These are phyloP conservation scores for Secale cereale DNA, from an alignment of 176 grass and related monocot species.

Conservation along the genomic window DNA sequence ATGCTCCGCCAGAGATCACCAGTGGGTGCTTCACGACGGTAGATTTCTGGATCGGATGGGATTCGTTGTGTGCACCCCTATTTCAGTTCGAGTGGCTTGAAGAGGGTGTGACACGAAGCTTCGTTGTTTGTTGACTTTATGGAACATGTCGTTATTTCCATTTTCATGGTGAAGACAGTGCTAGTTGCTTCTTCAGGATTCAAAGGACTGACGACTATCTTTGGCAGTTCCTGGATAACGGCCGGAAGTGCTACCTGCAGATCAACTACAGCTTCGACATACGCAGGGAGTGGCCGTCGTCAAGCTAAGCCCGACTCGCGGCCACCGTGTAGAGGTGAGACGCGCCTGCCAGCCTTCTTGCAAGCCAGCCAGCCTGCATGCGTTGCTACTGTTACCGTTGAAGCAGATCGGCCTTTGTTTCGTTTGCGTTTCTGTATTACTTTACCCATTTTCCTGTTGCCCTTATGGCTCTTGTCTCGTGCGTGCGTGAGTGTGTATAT, in stretches of 20 bases:
- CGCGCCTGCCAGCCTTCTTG: neutral
- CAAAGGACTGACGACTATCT: neutral
- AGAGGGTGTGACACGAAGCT: too few species aligned
- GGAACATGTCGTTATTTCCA: too few species aligned
- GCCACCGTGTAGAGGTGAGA: neutral
- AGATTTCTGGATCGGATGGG: too few species aligned
- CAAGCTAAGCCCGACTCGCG: conserved; percentile 16
- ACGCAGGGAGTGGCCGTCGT: conserved; percentile 81
- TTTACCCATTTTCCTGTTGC: neutral
- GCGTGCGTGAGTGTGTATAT: conserved; percentile 3
- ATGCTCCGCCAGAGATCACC: too few species aligned
- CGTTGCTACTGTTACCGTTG: neutral
- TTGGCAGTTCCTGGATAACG: conserved; percentile 83
- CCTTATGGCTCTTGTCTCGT: neutral
- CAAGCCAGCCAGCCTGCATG: neutral
- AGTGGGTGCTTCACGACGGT: too few species aligned
- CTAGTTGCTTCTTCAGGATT: neutral
- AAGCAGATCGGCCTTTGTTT: neutral
- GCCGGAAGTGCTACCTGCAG: conserved; percentile 89
- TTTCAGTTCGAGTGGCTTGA: too few species aligned
- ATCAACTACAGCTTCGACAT: conserved; percentile 99
- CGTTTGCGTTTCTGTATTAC: neutral
- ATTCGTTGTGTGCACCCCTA: too few species aligned
- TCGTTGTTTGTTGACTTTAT: too few species aligned
- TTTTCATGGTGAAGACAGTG: too few species aligned